Conservation (phyloP, 148 eudicot species). For the Rhododendron williamsianum region DNA sequence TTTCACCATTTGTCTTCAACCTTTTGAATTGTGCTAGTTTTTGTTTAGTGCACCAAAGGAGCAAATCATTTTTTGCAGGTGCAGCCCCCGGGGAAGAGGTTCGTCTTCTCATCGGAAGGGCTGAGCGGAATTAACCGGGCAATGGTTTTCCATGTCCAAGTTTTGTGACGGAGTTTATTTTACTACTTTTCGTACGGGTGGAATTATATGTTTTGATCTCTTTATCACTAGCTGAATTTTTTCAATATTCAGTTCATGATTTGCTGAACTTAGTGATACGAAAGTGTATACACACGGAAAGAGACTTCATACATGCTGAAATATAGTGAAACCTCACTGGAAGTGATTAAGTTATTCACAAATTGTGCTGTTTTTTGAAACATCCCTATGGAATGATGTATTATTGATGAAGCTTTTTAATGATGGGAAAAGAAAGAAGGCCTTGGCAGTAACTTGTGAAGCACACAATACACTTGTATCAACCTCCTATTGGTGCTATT, state of each 20-base stretch:
- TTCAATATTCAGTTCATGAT: background rate
- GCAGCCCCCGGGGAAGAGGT: background rate
- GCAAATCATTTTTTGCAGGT: background rate
- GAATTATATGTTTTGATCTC: background rate
- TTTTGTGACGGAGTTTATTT: background rate
- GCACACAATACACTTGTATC: too few relatives aligned
- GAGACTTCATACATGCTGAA: background rate
- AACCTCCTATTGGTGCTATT: too few relatives aligned
- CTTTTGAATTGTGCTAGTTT: background rate
- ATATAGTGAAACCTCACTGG: too few relatives aligned
- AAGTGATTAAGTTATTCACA: too few relatives aligned
- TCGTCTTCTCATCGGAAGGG: background rate
- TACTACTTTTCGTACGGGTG: background rate
- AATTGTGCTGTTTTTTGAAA: too few relatives aligned
- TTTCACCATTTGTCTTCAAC: background rate
- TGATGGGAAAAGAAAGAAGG: too few relatives aligned
- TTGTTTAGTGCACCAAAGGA: background rate
- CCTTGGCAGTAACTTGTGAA: too few relatives aligned
- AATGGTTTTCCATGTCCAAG: background rate
- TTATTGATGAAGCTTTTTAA: too few relatives aligned
- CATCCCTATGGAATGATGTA: too few relatives aligned
- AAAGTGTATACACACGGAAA: background rate
- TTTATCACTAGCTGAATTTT: background rate
- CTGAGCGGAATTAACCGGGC: slow-evolving; percentile 7
- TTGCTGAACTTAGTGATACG: background rate